Percentiles rank a stretch among this genome's conserved stretches.
Evolutionary conservation across 148 eudicot species (phyloP).

Genomic region (Heliamphora exappendiculata): DNA sequence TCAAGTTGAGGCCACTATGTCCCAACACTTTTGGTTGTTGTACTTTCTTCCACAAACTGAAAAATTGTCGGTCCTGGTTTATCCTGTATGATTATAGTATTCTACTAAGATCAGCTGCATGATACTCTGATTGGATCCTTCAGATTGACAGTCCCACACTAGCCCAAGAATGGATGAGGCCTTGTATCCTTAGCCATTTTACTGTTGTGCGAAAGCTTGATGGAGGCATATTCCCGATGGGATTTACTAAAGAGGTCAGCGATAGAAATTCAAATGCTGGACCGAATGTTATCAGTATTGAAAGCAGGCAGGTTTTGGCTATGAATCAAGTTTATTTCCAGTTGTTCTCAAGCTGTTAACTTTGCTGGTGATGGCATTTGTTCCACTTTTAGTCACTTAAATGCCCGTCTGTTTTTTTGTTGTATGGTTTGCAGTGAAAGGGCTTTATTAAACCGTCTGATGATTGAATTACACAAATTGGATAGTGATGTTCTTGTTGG

Average conservation of each 20-base stretch:
- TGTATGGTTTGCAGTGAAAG: conserved; percentile 60
- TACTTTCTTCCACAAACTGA: background rate
- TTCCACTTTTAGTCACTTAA: background rate
- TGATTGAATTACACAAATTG: conserved; percentile 81
- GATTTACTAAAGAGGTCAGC: conserved; percentile 59
- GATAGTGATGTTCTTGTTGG: conserved; percentile 95
- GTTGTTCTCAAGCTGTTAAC: background rate
- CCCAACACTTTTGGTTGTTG: background rate
- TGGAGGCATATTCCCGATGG: conserved; percentile 81
- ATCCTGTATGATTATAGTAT: background rate
- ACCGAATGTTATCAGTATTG: conserved; percentile 49
- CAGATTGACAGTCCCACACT: conserved; percentile 91
- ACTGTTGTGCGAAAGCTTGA: conserved; percentile 82
- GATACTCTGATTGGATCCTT: conserved; percentile 19
- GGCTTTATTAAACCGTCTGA: conserved; percentile 73
- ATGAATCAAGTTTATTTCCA: conserved; percentile 1
- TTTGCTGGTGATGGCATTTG: background rate
- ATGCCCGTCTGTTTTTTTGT: background rate
- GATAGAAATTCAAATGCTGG: conserved; percentile 71
- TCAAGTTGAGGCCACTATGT: background rate
- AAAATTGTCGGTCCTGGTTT: background rate
- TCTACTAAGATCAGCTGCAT: conserved; percentile 4
- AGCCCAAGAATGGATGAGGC: conserved; percentile 76
- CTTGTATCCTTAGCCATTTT: conserved; percentile 78
- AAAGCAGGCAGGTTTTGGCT: conserved; percentile 57